A percentile compares a stretch with the other conserved stretches of the same genome.
These are phyloP conservation scores for Achlya hypogyna DNA, from an alignment of 352 stramenopile species.

Conservation along the genomic window DNA sequence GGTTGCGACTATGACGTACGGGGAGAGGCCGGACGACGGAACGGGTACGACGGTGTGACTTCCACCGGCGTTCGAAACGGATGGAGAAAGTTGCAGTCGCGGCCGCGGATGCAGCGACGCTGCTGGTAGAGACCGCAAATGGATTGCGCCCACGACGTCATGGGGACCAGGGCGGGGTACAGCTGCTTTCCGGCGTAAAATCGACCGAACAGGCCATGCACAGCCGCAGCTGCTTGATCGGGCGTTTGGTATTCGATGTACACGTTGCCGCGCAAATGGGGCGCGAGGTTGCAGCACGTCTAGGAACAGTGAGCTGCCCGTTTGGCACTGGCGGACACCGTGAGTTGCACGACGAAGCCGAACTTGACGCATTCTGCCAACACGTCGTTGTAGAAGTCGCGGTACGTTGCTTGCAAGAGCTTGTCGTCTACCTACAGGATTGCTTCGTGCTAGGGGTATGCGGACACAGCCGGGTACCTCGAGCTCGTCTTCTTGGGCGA, in stretches of 20 bases:
- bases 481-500: background rate
- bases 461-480: background rate
- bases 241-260: slow-evolving; percentile 24
- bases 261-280: slow-evolving; percentile 25
- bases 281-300: slow-evolving; percentile 24
- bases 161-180: background rate
- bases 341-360: slow-evolving; percentile 17
- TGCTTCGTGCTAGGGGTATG: background rate
- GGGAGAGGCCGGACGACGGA: background rate
- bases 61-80: slow-evolving; percentile 15
- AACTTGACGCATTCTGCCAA: slow-evolving; percentile 12
- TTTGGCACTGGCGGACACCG: background rate
- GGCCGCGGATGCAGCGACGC: slow-evolving; percentile 3
- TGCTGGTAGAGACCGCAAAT: slow-evolving; percentile 12
- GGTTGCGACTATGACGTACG: background rate
- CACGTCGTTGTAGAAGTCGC: slow-evolving; percentile 10
- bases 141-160: slow-evolving; percentile 1
- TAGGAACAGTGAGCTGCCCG: slow-evolving; percentile 8
- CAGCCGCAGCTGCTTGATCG: background rate
- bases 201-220: background rate
- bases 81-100: slow-evolving; percentile 18
- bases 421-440: slow-evolving; percentile 1
- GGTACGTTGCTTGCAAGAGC: background rate
- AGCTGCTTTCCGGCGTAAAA: slow-evolving; percentile 18
- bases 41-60: background rate